phyloP scores from a whole-genome alignment of 352 stramenopile species.

The Lagenidium giganteum region DNA sequence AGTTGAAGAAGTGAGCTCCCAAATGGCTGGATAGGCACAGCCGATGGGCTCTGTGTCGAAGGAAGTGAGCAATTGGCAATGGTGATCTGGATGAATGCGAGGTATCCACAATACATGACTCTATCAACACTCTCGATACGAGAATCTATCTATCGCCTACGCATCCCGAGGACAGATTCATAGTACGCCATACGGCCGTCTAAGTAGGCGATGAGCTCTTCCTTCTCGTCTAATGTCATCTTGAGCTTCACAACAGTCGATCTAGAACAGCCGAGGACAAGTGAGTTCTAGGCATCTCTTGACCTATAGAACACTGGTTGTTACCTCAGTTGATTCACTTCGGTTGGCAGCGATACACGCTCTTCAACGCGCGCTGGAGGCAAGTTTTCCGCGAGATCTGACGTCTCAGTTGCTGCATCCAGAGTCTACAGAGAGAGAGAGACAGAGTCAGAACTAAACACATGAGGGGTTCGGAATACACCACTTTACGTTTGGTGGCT shows the following conservation, averaged over 20 bases:
- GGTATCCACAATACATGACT: no score
- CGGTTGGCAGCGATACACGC: not conserved
- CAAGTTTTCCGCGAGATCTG: constrained; percentile 1
- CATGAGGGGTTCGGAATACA: not conserved
- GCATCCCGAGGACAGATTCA: no score
- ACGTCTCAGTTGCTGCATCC: not conserved
- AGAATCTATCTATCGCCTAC: not conserved
- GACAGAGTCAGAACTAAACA: not conserved
- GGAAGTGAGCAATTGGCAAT: no score
- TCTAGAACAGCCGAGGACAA: constrained; percentile 15
- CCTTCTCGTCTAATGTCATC: constrained; percentile 45
- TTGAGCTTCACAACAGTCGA: constrained; percentile 51
- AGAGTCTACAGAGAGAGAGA: not conserved
- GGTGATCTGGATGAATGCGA: no score
- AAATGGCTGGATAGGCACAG: no score
- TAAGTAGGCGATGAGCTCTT: constrained; percentile 54
- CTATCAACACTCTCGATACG: not conserved
- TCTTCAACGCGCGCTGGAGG: not conserved
- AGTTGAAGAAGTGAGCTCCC: no score
- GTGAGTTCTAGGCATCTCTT: not conserved
- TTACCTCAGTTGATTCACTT: not conserved
- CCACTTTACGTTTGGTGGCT: not conserved
- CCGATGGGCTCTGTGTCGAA: no score
- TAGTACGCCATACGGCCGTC: constrained; percentile 46
- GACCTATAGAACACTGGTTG: not conserved